These are phyloP conservation scores for Fusarium algeriense DNA, from an alignment of 2,329 filamentous ascomycete genomes.

Conservation along the genomic window DNA sequence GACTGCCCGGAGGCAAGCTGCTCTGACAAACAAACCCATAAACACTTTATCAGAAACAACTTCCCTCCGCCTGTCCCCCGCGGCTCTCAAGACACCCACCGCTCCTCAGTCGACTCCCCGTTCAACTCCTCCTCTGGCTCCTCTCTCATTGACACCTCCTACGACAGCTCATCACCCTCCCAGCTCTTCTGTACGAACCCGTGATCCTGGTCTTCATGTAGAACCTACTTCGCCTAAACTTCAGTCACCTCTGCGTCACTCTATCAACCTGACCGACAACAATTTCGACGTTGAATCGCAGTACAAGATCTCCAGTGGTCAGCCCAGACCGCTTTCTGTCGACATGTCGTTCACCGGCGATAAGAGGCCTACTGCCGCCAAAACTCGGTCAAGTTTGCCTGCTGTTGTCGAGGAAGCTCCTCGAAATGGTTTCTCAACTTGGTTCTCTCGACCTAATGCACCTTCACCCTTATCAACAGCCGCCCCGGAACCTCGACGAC, in stretches of 20 bases:
- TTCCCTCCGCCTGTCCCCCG: slow-evolving; percentile 31
- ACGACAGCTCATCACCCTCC: slow-evolving; percentile 35
- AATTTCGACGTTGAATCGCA: slow-evolving; percentile 28
- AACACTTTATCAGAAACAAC: slow-evolving; percentile 41
- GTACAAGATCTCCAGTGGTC: slow-evolving; percentile 22
- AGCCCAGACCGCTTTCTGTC: slow-evolving; percentile 47
- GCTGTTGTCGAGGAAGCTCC: slow-evolving; percentile 35
- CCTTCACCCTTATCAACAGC: slow-evolving; percentile 32
- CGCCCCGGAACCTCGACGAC: slow-evolving; percentile 23
- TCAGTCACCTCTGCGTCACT: slow-evolving; percentile 50
- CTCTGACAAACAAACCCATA: slow-evolving; percentile 32
- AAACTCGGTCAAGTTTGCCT: slow-evolving; percentile 22
- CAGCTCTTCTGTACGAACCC: slow-evolving; percentile 38
- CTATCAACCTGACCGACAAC: slow-evolving; percentile 44
- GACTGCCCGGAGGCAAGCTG: slow-evolving; percentile 30
- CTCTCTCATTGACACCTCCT: slow-evolving; percentile 31
- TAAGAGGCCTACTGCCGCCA: slow-evolving; percentile 33
- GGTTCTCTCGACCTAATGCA: slow-evolving; percentile 42
- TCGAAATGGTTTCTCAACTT: slow-evolving; percentile 38
- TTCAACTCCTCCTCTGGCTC: slow-evolving; percentile 17
- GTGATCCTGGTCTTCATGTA: slow-evolving; percentile 43
- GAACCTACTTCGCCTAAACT: slow-evolving; percentile 48
- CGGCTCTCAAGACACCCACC: slow-evolving; percentile 33
- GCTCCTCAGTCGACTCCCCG: slow-evolving; percentile 23
- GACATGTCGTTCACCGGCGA: slow-evolving; percentile 51